Base-by-base conservation (phyloP, 257 asterid species). In the Jacaranda mimosifolia region DNA sequence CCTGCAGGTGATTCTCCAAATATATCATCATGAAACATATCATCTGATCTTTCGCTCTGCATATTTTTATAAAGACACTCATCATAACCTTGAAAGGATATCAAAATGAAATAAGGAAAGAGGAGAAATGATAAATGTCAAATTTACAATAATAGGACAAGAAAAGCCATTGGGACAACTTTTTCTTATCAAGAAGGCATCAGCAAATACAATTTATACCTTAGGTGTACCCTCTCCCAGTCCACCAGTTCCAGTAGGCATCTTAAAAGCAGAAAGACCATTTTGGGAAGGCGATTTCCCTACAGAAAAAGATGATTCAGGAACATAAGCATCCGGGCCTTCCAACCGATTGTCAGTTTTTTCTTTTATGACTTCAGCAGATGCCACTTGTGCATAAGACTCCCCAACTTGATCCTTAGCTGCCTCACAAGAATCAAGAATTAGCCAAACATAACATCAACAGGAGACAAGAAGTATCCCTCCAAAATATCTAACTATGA, bases 1-100 rank as follows among this genome's bases (percentile, higher is more conserved):
- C 91, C 94, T 19, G 98, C 90, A 79, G 97, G 98, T 0, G 99
- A 94, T 70, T 94, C 99, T 77, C 98, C 99, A 90, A 94, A 94
- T 68, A 94, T 94, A 89, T 94, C 98, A 84, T 92, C 99, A 79
- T 89, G 78, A 76, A 94, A 94, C 93, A 94, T 90, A 82, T 92
- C 98, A 70, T 79, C 72, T 0, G 91, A 84, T 82, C 91, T 86
- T 86, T 94, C 97, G 67, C 98, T 92, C 99, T 94, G 97, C 88
- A 88, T 18, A 35, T 39, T 70, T 64, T 18, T 32, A 78, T 11
- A 21, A 77, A 76, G 38, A 68, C 73, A 40, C 60, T 73, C 75
- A 73, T 62, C 63, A 72, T 53, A 72, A 76, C 56, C 58, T 46
- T 21, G 60, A 62, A 59, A 70, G 40, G 6, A 68, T 42, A 55